Evolutionary conservation across 345 rosid species (phyloP), one percentile per base, ranked within the genome.

Genomic region (Citrus australasica): DNA sequence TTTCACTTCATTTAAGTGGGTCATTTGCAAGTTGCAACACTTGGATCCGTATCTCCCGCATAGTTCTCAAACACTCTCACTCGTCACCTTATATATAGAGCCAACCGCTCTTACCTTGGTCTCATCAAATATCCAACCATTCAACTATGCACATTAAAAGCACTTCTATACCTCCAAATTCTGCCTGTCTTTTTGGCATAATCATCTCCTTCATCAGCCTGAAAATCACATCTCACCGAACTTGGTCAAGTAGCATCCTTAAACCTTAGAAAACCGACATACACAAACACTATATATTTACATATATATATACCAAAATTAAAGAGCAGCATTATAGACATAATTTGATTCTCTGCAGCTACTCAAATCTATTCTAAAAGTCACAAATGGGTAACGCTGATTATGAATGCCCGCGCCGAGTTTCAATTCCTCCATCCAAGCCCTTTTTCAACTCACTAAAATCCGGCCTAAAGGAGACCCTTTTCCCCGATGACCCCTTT

Each of bases 401-500:
- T 17, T 80, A 83, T 63, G 85, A 87, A 69, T 75, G 85, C 74
- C 87, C 80, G 8, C 91, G 73, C 78, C 82, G 84, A 60, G 95
- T 94, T 24, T 85, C 88, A 35, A 82, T 94, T 82, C 99, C 98
- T 10, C 86, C 90, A 53, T 69, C 97, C 24, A 92, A 90, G 60
- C 93, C 99, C 4, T 92, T 92, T 82, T 51, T 90, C 40, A 80
- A 83, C 80, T 89, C 98, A n/a, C 83, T 96, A 25, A 82, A 82
- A 78, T 74, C 88, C 53, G 86, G 82, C 81, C 81, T 96, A 53
- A 92, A 88, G 68, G 99, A 96, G 83, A 94, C 98, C 40, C 80
- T 92, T 80, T 92, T 96, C 81, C 99, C 98, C 0, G 99, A 94
- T 68, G 98, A 96, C 81, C 99, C 98, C 10, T 85, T 96, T 40